Evolutionary conservation across 2,329 filamentous ascomycete genomes (phyloP).

Genomic region (Diplodia sapinea): DNA sequence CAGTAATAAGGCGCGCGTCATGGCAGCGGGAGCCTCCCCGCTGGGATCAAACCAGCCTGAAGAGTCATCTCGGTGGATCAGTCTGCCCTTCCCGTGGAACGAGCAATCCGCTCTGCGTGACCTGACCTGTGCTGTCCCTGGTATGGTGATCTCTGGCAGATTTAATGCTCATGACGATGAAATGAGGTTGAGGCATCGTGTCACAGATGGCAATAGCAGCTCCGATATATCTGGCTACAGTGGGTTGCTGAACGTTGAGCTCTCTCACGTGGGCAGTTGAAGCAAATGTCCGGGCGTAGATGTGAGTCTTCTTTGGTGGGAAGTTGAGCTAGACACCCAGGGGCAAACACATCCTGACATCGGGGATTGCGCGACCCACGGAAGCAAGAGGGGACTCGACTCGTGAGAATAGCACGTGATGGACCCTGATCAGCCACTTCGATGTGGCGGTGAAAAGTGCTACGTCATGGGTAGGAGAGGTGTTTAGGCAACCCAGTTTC

Average conservation of each 20-base stretch:
- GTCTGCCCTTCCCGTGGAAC: not conserved
- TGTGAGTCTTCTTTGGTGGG: not conserved
- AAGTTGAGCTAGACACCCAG: too few species aligned
- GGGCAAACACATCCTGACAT: not conserved
- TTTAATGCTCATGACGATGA: not conserved
- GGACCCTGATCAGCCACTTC: constrained; percentile 22
- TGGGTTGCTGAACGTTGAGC: not conserved
- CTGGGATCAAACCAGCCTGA: not conserved
- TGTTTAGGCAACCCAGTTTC: constrained; percentile 24
- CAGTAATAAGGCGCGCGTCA: not conserved
- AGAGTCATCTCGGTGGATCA: constrained; percentile 1
- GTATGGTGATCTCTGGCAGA: not conserved
- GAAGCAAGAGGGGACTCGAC: not conserved
- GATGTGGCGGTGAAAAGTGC: constrained; percentile 13
- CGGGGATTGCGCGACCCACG: not conserved
- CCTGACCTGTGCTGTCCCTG: not conserved
- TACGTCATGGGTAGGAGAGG: constrained; percentile 16
- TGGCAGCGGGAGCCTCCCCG: not conserved
- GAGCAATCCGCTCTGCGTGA: not conserved
- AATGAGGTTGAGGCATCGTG: constrained; percentile 20
- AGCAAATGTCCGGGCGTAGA: not conserved
- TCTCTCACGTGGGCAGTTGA: not conserved
- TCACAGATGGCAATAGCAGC: constrained; percentile 7
- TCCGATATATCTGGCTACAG: not conserved
- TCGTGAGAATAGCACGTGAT: not conserved